Evolutionary conservation across 2,329 filamentous ascomycete species (phyloP), one percentile per base, ranked within the genome.

Genomic region (Cladosporium halotolerans): DNA sequence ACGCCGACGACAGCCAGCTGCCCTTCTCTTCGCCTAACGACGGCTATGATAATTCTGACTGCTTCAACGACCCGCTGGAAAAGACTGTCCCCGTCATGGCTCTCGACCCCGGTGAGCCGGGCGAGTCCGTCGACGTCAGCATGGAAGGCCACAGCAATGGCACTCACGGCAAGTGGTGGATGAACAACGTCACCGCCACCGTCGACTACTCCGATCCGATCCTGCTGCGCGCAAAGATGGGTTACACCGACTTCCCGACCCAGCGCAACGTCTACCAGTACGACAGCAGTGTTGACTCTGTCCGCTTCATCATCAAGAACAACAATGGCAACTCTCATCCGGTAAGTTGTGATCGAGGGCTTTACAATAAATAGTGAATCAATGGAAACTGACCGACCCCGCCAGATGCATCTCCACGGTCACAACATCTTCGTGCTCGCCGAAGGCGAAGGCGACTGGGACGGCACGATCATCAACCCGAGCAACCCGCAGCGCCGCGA

Each of bases 201-300:
- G 76, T 70, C 10, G 73, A 84, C 64, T 84, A 79, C 67, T 84
- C 84, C 65, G 68, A 74, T 19, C 82, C 82, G 0, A 73, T 79
- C 1, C 70, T 85, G 9, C 68, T 82, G n/a, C 72, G 78, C 14
- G 74, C 73, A 14, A 74, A 75, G 48, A 60, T 73, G 28, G 53
- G 60, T 18, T 67, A 63, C 10, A 52, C 49, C 10, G 40, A 45
- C 3, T 71, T 63, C 56, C 57, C 57, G 2, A 38, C 16, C 11
- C 50, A 50, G 2, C 57, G 82, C 57, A 69, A 75, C n/a, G 71
- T 73, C 1, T 83, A 79, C 60, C 72, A 75, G 1, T 61, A 51
- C 47, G 28, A 51, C 47, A 51, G 40, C 39, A 44, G 32, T 13
- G 47, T 51, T 2, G 11, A 34, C 0, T 51, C 47, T 13, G 40